Conservation (phyloP, 257 asterid genomes). For the Hygrophila difformis region DNA sequence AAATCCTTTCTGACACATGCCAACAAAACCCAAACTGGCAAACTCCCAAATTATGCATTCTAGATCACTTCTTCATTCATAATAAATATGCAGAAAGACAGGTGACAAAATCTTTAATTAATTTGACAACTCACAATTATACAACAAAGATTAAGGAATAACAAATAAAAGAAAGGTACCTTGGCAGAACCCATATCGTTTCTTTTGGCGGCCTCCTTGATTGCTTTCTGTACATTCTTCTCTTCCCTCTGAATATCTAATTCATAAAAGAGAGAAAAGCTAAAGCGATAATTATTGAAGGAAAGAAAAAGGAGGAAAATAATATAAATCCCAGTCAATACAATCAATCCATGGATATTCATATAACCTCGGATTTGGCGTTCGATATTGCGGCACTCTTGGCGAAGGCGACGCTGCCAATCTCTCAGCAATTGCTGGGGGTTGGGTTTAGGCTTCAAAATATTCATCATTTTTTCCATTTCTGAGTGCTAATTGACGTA, state of each 20-base stretch:
- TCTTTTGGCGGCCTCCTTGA: slow-evolving; percentile 91
- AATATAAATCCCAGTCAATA: background rate
- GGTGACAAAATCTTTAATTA: too few species aligned
- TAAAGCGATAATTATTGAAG: background rate
- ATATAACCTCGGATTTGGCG: slow-evolving; percentile 87
- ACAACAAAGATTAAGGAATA: background rate
- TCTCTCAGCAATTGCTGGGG: slow-evolving; percentile 83
- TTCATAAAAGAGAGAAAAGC: slow-evolving; percentile 1
- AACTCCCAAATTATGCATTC: background rate
- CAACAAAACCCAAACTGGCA: background rate
- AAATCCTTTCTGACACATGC: too few species aligned
- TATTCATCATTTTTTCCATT: slow-evolving; percentile 77
- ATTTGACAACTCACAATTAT: background rate
- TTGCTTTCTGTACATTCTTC: slow-evolving; percentile 88
- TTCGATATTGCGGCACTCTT: slow-evolving; percentile 83
- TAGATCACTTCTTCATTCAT: too few species aligned
- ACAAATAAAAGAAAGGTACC: slow-evolving; percentile 36
- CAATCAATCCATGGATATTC: background rate
- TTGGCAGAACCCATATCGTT: slow-evolving; percentile 97
- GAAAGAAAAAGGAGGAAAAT: background rate
- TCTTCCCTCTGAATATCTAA: slow-evolving; percentile 95
- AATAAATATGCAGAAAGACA: too few species aligned
- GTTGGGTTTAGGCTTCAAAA: slow-evolving; percentile 76
- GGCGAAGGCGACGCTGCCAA: slow-evolving; percentile 98
- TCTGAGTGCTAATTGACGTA: too few species aligned